Percentiles rank a stretch among this genome's conserved stretches.
phyloP scores from a whole-genome alignment of 192 early-diverging fungal genomes.

The Backusella westeae region DNA sequence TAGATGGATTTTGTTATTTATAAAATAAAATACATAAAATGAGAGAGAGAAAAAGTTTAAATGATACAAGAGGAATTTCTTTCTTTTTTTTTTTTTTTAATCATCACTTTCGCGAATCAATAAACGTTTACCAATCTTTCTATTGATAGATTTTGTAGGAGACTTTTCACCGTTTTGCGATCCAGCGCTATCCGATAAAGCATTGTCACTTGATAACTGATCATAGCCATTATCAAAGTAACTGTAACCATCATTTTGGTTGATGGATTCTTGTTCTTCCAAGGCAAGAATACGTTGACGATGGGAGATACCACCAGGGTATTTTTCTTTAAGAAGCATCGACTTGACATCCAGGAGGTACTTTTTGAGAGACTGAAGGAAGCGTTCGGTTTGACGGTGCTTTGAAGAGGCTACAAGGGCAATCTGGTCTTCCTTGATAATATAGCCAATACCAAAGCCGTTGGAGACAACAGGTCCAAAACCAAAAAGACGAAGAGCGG shows the following conservation, averaged over 20 bases:
- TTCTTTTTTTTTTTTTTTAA: neutral
- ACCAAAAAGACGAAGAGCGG: slow-evolving; percentile 70
- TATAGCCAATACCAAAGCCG: slow-evolving; percentile 87
- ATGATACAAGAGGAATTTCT: neutral
- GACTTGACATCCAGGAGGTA: slow-evolving; percentile 40
- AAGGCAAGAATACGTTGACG: slow-evolving; percentile 28
- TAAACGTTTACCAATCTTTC: slow-evolving; percentile 29
- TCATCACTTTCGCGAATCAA: slow-evolving; percentile 22
- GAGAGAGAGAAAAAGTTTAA: neutral
- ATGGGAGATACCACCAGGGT: slow-evolving; percentile 28
- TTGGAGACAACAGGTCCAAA: slow-evolving; percentile 79
- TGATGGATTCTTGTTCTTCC: slow-evolving; percentile 23
- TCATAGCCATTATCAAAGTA: slow-evolving; percentile 45
- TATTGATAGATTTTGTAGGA: neutral
- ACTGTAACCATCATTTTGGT: slow-evolving; percentile 36
- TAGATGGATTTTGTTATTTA: neutral
- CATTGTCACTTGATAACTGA: neutral
- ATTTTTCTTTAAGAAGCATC: slow-evolving; percentile 37
- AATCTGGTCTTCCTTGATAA: slow-evolving; percentile 55
- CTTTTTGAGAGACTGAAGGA: slow-evolving; percentile 38
- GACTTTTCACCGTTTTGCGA: slow-evolving; percentile 16
- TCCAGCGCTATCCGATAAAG: slow-evolving; percentile 1
- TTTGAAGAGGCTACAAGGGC: slow-evolving; percentile 48
- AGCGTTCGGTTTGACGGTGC: slow-evolving; percentile 46
- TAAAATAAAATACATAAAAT: neutral